phyloP scores from a whole-genome alignment of 2,329 filamentous ascomycete genomes.

The Xylariaceae sp. region DNA sequence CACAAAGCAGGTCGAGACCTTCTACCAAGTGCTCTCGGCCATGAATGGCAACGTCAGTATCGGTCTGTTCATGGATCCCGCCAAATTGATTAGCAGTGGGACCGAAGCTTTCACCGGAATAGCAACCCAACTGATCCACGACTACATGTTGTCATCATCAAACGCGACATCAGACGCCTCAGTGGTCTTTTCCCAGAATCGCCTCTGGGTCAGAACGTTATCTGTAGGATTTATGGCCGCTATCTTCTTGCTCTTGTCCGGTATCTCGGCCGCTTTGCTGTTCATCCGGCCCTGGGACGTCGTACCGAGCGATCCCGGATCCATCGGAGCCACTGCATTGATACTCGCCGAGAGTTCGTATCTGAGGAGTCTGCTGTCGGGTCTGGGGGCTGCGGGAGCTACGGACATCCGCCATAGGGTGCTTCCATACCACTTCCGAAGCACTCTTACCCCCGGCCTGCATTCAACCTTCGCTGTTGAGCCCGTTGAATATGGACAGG shows the following conservation, averaged over 20 bases:
- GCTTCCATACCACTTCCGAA: constrained; percentile 8
- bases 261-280: constrained; percentile 3
- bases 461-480: constrained; percentile 7
- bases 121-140: constrained; percentile 10
- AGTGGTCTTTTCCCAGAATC: constrained; percentile 6
- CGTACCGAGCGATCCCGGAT: constrained; percentile 12
- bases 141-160: constrained; percentile 12
- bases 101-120: constrained; percentile 12
- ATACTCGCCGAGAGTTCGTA: constrained; percentile 10
- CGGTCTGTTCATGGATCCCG: constrained; percentile 11
- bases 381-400: constrained; percentile 7
- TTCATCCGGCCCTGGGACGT: constrained; percentile 11
- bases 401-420: constrained; percentile 6
- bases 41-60: constrained; percentile 13
- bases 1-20: constrained; percentile 10
- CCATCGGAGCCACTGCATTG: constrained; percentile 12
- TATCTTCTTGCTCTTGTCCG: constrained; percentile 8
- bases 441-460: constrained; percentile 2
- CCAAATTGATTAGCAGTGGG: constrained; percentile 5
- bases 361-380: constrained; percentile 6
- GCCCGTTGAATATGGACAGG: constrained; percentile 1
- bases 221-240: constrained; percentile 12
- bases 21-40: constrained; percentile 14
- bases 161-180: constrained; percentile 6
- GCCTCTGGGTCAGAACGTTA: constrained; percentile 10